phyloP scores from a whole-genome alignment of 208 protist species.

The Herpetomonas tarakana region DNA sequence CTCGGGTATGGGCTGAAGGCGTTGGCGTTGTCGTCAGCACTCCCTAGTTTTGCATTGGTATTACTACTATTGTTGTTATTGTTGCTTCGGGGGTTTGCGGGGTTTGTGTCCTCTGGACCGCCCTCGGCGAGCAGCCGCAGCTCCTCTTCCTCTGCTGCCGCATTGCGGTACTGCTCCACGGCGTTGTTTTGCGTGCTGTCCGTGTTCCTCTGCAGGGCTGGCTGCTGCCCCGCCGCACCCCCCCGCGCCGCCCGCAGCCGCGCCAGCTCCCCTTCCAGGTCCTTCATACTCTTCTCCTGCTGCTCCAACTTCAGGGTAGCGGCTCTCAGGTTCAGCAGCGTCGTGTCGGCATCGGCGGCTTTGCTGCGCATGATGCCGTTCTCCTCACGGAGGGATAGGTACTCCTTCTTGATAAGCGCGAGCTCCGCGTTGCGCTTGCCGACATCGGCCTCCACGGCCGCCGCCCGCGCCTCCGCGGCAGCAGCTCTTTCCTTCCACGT shows the following conservation, averaged over 20 bases:
- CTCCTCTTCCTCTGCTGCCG: background rate
- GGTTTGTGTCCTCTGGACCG: no score
- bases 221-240: background rate
- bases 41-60: background rate
- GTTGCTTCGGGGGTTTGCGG: background rate
- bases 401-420: conserved; percentile 55
- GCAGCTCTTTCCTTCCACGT: conserved; percentile 19
- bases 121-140: no score
- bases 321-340: conserved; percentile 24
- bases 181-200: background rate
- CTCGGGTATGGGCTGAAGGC: conserved; percentile 10
- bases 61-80: background rate
- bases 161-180: background rate
- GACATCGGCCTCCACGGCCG: conserved; percentile 21
- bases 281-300: conserved; percentile 36
- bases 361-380: conserved; percentile 39
- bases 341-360: conserved; percentile 35
- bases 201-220: conserved; percentile 8
- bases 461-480: conserved; percentile 8
- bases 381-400: conserved; percentile 56
- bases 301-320: conserved; percentile 29
- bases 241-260: conserved; percentile 9
- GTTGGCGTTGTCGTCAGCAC: no score
- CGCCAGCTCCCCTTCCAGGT: conserved; percentile 34
- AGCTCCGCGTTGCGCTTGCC: conserved; percentile 45